Conservation (phyloP, 1,139 yeast genomes). For the Hyphopichia khmerensis region DNA sequence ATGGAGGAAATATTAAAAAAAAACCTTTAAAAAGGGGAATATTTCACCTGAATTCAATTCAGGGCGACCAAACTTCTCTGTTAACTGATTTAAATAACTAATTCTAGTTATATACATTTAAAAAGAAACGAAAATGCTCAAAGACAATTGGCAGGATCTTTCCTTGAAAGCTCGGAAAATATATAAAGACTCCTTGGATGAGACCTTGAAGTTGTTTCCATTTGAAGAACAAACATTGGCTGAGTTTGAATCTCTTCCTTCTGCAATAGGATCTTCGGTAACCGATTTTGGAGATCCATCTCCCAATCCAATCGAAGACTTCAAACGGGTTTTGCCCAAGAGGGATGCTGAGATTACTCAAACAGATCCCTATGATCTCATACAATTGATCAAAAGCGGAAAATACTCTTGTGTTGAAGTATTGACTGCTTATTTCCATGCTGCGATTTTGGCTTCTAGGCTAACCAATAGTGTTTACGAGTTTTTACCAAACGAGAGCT, state of each 20-base stretch:
- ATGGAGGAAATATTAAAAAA: no score
- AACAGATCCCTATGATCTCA: constrained; percentile 14
- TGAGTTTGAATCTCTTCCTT: constrained; percentile 14
- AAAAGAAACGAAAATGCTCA: constrained; percentile 11
- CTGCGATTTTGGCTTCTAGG: constrained; percentile 20
- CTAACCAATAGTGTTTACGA: constrained; percentile 22
- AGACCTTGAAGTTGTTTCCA: constrained; percentile 20
- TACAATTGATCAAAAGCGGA: constrained; percentile 11
- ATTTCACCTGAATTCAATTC: no score
- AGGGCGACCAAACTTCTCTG: no score
- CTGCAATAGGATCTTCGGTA: constrained; percentile 18
- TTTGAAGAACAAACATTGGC: constrained; percentile 13
- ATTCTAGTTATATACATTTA: no score
- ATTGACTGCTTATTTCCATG: constrained; percentile 26
- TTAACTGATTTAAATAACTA: no score
- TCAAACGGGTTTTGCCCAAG: constrained; percentile 11
- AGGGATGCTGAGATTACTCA: constrained; percentile 14
- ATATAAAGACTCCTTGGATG: constrained; percentile 12
- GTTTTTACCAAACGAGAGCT: constrained; percentile 17
- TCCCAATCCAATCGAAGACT: constrained; percentile 15
- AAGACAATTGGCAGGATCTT: constrained; percentile 16
- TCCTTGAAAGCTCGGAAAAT: constrained; percentile 14
- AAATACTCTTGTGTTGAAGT: constrained; percentile 23
- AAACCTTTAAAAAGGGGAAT: no score
- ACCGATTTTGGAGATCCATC: constrained; percentile 23